Evolutionary conservation across 2,329 filamentous ascomycete genomes (phyloP).

Genomic region (Cladosporium halotolerans): DNA sequence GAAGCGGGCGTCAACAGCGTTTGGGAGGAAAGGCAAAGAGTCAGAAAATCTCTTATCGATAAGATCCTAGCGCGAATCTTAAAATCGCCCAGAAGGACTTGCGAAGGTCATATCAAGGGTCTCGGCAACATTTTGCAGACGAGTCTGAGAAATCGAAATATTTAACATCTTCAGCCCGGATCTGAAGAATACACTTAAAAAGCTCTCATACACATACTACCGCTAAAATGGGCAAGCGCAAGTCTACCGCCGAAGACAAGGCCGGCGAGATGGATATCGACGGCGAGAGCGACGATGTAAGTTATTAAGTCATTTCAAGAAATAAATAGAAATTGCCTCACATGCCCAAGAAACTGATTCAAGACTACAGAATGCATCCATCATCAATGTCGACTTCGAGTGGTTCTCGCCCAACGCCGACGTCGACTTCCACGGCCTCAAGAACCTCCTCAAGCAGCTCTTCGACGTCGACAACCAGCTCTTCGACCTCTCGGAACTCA

Average conservation of each 20-base stretch:
- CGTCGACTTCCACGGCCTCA: slow-evolving; percentile 91
- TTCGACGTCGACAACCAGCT: slow-evolving; percentile 81
- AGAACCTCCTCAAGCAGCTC: slow-evolving; percentile 81
- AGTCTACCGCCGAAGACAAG: slow-evolving; percentile 43
- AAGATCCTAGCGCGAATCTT: slow-evolving; percentile 2
- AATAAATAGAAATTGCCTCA: not conserved
- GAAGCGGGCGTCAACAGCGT: not conserved
- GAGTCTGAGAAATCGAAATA: not conserved
- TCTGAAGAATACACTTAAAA: not conserved
- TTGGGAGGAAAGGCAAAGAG: not conserved
- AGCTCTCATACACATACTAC: not conserved
- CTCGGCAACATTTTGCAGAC: too few species aligned
- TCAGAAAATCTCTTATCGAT: slow-evolving; percentile 8
- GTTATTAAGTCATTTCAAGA: not conserved
- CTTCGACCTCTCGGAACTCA: slow-evolving; percentile 79
- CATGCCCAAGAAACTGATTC: not conserved
- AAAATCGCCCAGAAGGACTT: not conserved
- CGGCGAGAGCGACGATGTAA: slow-evolving; percentile 29
- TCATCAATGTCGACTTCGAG: slow-evolving; percentile 94
- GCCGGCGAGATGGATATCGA: slow-evolving; percentile 33
- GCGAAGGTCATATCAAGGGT: not conserved
- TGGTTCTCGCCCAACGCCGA: slow-evolving; percentile 93
- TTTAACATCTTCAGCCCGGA: not conserved
- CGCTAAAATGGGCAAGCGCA: slow-evolving; percentile 46
- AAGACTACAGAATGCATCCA: slow-evolving; percentile 66